Percentiles rank a stretch among this genome's conserved stretches.
Conservation (phyloP, 2,329 filamentous ascomycete species). For the Sclerotinia spermophila region DNA sequence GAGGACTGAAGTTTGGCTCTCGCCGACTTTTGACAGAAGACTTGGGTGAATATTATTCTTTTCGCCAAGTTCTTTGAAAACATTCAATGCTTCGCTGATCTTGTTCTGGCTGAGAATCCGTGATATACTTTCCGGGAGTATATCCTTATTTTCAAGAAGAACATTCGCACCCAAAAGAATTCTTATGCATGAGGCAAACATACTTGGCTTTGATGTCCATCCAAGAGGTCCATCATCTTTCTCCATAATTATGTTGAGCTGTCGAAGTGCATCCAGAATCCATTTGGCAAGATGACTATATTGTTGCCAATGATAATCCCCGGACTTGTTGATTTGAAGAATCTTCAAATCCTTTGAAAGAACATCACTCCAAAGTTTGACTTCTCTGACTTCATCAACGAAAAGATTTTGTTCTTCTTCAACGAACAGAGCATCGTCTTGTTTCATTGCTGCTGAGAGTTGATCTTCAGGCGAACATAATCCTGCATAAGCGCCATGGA, state of each 20-base stretch:
- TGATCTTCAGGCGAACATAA: conserved; percentile 40
- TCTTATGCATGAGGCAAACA: conserved; percentile 57
- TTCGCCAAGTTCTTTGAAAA: conserved; percentile 11
- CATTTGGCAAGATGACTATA: conserved; percentile 41
- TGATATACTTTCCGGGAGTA: not conserved
- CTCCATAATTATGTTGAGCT: conserved; percentile 24
- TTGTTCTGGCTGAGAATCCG: not conserved
- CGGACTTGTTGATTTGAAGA: not conserved
- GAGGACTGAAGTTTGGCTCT: conserved; percentile 9
- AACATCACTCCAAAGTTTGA: conserved; percentile 57
- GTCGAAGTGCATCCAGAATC: conserved; percentile 38
- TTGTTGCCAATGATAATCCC: not conserved
- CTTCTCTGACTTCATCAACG: conserved; percentile 75
- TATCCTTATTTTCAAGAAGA: not conserved
- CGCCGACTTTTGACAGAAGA: not conserved
- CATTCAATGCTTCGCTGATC: not conserved
- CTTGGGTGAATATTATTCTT: conserved; percentile 15
- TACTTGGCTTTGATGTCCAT: conserved; percentile 65
- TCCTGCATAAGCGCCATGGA: not conserved
- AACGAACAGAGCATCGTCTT: conserved; percentile 71
- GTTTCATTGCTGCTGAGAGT: conserved; percentile 46
- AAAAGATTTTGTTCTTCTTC: conserved; percentile 95
- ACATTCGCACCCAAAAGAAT: conserved; percentile 39
- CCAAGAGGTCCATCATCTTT: conserved; percentile 64
- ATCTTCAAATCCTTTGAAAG: conserved; percentile 37